A percentile compares a stretch with the other conserved stretches of the same genome.
These are phyloP conservation scores for Neospermospora avenae DNA, from an alignment of 2,329 filamentous ascomycete species.

Conservation along the genomic window DNA sequence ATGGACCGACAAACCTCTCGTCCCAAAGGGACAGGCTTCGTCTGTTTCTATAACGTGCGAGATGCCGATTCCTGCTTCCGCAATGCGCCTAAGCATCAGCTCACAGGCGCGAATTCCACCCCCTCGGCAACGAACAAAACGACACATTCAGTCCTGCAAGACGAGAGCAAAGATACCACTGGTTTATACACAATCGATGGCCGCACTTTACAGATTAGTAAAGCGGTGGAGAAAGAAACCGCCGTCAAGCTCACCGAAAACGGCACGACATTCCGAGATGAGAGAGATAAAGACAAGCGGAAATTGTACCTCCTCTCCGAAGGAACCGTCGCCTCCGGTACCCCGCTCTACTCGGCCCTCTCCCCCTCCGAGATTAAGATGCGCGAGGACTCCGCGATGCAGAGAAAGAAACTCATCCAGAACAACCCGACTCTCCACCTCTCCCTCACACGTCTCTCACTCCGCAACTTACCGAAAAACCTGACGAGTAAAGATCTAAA, in stretches of 20 bases:
- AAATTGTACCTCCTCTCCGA: constrained; percentile 84
- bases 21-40: constrained; percentile 89
- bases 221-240: constrained; percentile 80
- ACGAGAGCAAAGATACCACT: constrained; percentile 75
- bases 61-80: constrained; percentile 77
- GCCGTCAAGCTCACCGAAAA: constrained; percentile 73
- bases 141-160: constrained; percentile 81
- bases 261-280: constrained; percentile 58
- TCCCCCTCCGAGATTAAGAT: constrained; percentile 79
- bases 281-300: constrained; percentile 80
- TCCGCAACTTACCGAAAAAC: constrained; percentile 86
- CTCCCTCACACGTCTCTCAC: constrained; percentile 82
- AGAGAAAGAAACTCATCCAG: constrained; percentile 87
- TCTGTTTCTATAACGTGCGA: constrained; percentile 78
- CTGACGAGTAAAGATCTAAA: constrained; percentile 87
- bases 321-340: constrained; percentile 75
- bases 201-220: constrained; percentile 78
- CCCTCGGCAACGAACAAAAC: constrained; percentile 44
- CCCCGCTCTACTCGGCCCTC: constrained; percentile 72
- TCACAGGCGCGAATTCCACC: constrained; percentile 37
- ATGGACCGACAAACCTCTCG: constrained; percentile 81
- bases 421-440: constrained; percentile 86
- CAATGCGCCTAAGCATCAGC: constrained; percentile 61
- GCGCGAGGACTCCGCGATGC: constrained; percentile 80
- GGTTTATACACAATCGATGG: constrained; percentile 90